These are phyloP conservation scores for Chaetoceros muelleri DNA, from an alignment of 108 stramenopile genomes.

Conservation along the genomic window DNA sequence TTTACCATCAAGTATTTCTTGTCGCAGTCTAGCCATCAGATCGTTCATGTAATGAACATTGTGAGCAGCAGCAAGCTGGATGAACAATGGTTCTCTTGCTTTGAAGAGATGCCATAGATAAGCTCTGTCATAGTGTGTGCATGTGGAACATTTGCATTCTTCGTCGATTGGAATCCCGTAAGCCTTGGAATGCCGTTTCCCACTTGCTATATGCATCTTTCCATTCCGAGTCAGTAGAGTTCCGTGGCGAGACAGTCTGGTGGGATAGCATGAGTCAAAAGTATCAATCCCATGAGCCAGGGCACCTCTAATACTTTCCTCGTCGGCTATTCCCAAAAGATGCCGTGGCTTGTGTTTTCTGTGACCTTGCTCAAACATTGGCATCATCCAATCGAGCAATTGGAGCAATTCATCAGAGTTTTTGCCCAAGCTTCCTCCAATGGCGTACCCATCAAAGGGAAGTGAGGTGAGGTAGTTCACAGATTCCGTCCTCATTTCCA, in stretches of 20 bases:
- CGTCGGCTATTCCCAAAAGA: constrained; percentile 89
- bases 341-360: constrained; percentile 76
- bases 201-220: constrained; percentile 48
- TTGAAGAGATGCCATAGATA: constrained; percentile 91
- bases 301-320: constrained; percentile 64
- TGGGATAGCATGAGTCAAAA: constrained; percentile 89
- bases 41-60: constrained; percentile 92
- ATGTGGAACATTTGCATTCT: constrained; percentile 70
- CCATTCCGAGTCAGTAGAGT: constrained; percentile 57
- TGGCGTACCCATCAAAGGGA: constrained; percentile 90
- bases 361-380: constrained; percentile 50
- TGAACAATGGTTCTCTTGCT: constrained; percentile 78
- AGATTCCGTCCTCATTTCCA: constrained; percentile 57
- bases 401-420: constrained; percentile 76
- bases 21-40: constrained; percentile 68
- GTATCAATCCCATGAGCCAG: constrained; percentile 81
- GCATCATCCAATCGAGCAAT: constrained; percentile 83
- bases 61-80: constrained; percentile 70
- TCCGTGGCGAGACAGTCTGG: constrained; percentile 75
- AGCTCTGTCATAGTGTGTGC: constrained; percentile 72
- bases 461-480: constrained; percentile 80
- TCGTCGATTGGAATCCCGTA: constrained; percentile 69
- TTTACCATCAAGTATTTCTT: constrained; percentile 72
- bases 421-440: constrained; percentile 87
- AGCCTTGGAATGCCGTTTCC: constrained; percentile 35